These are phyloP conservation scores for Lathyrus oleraceus DNA, from an alignment of 306 rosid species.

Conservation along the genomic window DNA sequence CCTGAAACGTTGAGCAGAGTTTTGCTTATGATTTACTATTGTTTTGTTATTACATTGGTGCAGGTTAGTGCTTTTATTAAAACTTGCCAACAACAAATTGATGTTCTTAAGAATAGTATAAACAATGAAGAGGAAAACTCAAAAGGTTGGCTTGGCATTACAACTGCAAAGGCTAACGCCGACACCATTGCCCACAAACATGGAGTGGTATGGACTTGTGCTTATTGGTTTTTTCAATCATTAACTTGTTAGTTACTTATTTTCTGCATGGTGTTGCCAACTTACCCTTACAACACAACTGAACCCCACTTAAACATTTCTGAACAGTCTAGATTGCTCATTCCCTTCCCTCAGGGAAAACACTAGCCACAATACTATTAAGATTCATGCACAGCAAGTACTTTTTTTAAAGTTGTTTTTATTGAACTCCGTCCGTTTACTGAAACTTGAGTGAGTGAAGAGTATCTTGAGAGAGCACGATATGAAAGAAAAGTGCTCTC, in stretches of 20 bases:
- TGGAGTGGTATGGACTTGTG: slow-evolving; percentile 79
- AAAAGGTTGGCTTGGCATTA: slow-evolving; percentile 84
- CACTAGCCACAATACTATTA: not conserved
- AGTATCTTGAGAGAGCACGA: not conserved
- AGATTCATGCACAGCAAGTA: slow-evolving; percentile 18
- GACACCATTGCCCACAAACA: slow-evolving; percentile 95
- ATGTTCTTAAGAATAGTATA: slow-evolving; percentile 78
- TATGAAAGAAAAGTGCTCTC: not conserved
- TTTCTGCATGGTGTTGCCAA: slow-evolving; percentile 19
- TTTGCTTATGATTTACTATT: slow-evolving; percentile 20
- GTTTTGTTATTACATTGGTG: slow-evolving; percentile 35
- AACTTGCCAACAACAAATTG: slow-evolving; percentile 92
- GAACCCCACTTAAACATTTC: not conserved
- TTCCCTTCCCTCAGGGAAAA: not conserved
- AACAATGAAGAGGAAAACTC: slow-evolving; percentile 66
- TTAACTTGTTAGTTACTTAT: slow-evolving; percentile 13
- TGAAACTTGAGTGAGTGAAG: not conserved
- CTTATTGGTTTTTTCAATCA: slow-evolving; percentile 9
- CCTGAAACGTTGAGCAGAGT: slow-evolving; percentile 23
- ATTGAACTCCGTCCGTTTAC: not conserved
- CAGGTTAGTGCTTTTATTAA: slow-evolving; percentile 89
- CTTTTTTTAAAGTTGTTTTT: slow-evolving; percentile 22
- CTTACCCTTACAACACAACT: not conserved
- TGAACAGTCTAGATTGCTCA: not conserved
- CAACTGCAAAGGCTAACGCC: slow-evolving; percentile 61